Evolutionary conservation across 306 rosid genomes (phyloP), one percentile per base, ranked within the genome.

Genomic region (Ceratonia siliqua): DNA sequence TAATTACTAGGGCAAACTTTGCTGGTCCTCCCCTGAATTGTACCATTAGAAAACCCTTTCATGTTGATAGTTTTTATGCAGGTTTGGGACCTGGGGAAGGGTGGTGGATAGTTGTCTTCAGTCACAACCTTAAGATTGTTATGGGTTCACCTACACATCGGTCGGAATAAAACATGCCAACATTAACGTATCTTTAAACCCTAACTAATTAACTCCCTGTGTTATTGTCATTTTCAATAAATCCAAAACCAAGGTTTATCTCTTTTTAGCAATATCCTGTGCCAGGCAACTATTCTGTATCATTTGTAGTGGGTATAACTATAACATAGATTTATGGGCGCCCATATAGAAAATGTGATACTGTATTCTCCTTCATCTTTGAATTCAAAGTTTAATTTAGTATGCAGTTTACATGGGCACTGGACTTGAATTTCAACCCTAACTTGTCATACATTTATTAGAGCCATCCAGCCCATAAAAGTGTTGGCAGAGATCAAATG

Each of bases 101-200:
- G 18, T 58, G 52, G 62, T 52, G 41, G 14, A 24, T 46, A 66
- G 55, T 48, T 30, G 50, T 78, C 25, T 73, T 68, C 73, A 72
- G 69, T 72, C 68, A 61, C 57, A 72, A 74, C 61, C 61, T 33
- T 14, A 78, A 81, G 73, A 86, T 83, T 61, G 15, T 49, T 68
- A 41, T 74, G 38, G 67, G 73, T 77, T 81, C 85, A 58, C 75
- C 81, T 83, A 75, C 82, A 79, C 84, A 83, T 72, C 80, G 91
- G 96, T 88, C 94, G 91, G 90, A 84, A 87, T 67, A 87, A 85
- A 87, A 81, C 96, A 88, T 87, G 75, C 89, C 87, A 85, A 69
- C 75, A 50, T 50, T 50, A 21, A 38, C 36, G 48, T 58, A 27
- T 82, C 80, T 54, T 80, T 67, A 56, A 71, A 70, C 78, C 73